phyloP scores from a whole-genome alignment of 805 yeast genomes.

The Millerago galiae region DNA sequence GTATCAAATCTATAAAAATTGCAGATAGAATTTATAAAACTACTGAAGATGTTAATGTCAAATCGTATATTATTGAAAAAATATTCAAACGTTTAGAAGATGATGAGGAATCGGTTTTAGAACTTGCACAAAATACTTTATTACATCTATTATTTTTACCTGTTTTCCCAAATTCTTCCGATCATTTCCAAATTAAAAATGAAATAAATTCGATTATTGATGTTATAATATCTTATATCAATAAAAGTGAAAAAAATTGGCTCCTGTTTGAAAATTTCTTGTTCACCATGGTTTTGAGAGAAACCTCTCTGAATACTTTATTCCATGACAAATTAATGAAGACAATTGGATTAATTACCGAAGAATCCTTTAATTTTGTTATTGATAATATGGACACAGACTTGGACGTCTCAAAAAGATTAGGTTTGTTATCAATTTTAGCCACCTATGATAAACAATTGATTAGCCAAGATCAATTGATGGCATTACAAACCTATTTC shows the following conservation, averaged over 20 bases:
- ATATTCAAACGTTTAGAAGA: slow-evolving; percentile 56
- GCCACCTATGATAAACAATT: slow-evolving; percentile 47
- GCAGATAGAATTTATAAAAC: slow-evolving; percentile 40
- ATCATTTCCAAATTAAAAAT: neutral
- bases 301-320: slow-evolving; percentile 17
- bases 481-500: slow-evolving; percentile 59
- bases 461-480: slow-evolving; percentile 60
- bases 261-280: slow-evolving; percentile 43
- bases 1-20: slow-evolving; percentile 54
- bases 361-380: slow-evolving; percentile 29
- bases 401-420: slow-evolving; percentile 27
- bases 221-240: slow-evolving; percentile 33
- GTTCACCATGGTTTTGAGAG: slow-evolving; percentile 34
- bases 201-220: slow-evolving; percentile 9
- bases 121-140: slow-evolving; percentile 33
- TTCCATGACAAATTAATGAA: slow-evolving; percentile 13
- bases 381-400: slow-evolving; percentile 29
- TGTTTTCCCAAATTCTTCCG: slow-evolving; percentile 2
- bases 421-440: slow-evolving; percentile 50
- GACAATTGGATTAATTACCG: slow-evolving; percentile 27
- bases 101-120: slow-evolving; percentile 54
- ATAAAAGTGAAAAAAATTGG: slow-evolving; percentile 33
- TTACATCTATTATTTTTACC: slow-evolving; percentile 31
- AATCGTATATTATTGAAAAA: slow-evolving; percentile 40
- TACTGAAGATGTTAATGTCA: slow-evolving; percentile 25